phyloP scores from a whole-genome alignment of 345 rosid genomes.

The Cardiospermum halicacabum region DNA sequence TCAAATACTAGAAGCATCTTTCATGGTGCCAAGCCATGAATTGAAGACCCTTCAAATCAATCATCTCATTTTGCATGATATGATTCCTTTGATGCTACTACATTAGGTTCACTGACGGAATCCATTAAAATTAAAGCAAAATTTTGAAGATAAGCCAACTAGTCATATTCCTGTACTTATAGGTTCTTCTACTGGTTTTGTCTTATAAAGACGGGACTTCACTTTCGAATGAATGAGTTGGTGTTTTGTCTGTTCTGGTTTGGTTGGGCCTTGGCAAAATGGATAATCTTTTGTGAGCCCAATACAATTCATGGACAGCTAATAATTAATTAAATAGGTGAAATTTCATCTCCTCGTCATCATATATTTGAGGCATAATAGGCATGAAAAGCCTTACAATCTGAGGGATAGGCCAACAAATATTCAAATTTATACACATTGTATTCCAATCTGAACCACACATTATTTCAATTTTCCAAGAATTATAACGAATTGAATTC shows the following conservation, averaged over 20 bases:
- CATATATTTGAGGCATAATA: too few species aligned
- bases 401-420: not conserved
- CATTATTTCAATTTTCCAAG: not conserved
- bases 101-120: not conserved
- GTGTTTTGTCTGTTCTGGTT: too few species aligned
- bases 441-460: not conserved
- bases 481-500: not conserved
- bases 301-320: too few species aligned
- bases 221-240: too few species aligned
- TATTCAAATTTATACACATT: not conserved
- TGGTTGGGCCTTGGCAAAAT: too few species aligned
- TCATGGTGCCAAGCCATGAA: not conserved
- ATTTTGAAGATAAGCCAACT: not conserved
- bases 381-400: not conserved
- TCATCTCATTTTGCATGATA: too few species aligned
- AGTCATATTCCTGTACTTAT: not conserved
- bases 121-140: not conserved
- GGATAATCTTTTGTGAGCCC: too few species aligned
- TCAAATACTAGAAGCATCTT: not conserved
- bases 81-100: too few species aligned
- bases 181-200: not conserved
- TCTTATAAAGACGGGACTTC: not conserved
- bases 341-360: not conserved
- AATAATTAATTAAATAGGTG: too few species aligned
- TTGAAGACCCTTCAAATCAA: too few species aligned